Evolutionary conservation across 805 yeast genomes (phyloP).

Genomic region (Candida ficus): DNA sequence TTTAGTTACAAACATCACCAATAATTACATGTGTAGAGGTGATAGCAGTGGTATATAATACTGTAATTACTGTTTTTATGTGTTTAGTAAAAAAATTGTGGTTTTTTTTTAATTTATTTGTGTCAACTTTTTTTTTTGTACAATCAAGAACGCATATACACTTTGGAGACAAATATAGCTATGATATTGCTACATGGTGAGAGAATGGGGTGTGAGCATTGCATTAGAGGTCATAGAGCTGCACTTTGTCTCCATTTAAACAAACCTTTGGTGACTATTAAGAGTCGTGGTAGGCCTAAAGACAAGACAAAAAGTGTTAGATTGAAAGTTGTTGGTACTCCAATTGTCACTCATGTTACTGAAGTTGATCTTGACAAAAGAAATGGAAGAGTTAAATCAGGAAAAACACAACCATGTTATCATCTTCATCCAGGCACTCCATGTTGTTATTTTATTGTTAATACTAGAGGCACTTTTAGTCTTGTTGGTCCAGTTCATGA

Average conservation of each 20-base stretch:
- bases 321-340: neutral
- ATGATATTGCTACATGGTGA: conserved; percentile 8
- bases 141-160: neutral
- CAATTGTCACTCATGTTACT: neutral
- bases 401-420: neutral
- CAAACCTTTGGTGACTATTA: conserved; percentile 5
- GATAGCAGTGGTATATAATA: too few relatives aligned
- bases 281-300: conserved; percentile 4
- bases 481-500: neutral
- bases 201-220: conserved; percentile 5
- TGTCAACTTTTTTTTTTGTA: neutral
- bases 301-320: conserved; percentile 2
- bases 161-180: too few relatives aligned
- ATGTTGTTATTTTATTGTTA: conserved; percentile 1
- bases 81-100: too few relatives aligned
- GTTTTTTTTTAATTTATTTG: neutral
- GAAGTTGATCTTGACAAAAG: conserved; percentile 1
- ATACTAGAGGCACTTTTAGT: neutral
- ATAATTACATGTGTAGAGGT: too few relatives aligned
- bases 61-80: too few relatives aligned
- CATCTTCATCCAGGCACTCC: conserved; percentile 2
- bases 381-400: conserved; percentile 3
- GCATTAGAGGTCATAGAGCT: conserved; percentile 10
- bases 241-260: conserved; percentile 5
- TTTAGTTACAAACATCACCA: too few relatives aligned